Evolutionary conservation across 2,329 filamentous ascomycete species (phyloP).

Genomic region (Apiospora arundinis): DNA sequence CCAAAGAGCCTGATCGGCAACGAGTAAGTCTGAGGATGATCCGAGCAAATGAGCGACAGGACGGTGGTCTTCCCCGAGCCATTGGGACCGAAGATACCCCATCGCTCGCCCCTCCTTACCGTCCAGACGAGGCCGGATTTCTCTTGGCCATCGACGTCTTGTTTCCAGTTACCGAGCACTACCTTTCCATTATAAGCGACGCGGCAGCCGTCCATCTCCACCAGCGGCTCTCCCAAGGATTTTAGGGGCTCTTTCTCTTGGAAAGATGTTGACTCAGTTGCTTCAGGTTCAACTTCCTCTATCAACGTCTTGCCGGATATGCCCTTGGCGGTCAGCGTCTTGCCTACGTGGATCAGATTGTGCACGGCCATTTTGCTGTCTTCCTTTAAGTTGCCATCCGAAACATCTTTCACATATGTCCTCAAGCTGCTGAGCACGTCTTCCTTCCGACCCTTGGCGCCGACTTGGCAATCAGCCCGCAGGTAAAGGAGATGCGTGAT

Average conservation of each 20-base stretch:
- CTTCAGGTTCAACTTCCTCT: conserved; percentile 23
- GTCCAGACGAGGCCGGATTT: conserved; percentile 79
- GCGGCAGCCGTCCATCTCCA: conserved; percentile 86
- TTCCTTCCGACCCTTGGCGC: conserved; percentile 68
- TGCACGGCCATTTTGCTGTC: conserved; percentile 56
- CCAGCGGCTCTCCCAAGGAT: conserved; percentile 68
- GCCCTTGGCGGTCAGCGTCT: conserved; percentile 49
- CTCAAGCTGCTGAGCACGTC: conserved; percentile 63
- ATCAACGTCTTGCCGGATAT: conserved; percentile 46
- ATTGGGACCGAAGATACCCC: conserved; percentile 93
- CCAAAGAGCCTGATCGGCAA: conserved; percentile 88
- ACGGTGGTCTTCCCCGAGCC: conserved; percentile 96
- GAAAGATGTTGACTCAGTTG: conserved; percentile 13
- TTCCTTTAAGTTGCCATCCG: conserved; percentile 49
- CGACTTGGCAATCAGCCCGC: conserved; percentile 69
- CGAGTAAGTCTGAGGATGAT: conserved; percentile 94
- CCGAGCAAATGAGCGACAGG: conserved; percentile 89
- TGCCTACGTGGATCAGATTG: conserved; percentile 57
- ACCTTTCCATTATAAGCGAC: conserved; percentile 81
- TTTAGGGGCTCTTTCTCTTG: conserved; percentile 18
- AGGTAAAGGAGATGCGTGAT: conserved; percentile 83
- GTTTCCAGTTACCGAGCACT: conserved; percentile 81
- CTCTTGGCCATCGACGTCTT: conserved; percentile 56
- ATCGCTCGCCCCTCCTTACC: conserved; percentile 82
- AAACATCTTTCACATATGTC: conserved; percentile 54